Evolutionary conservation across 345 rosid species (phyloP), one percentile per base, ranked within the genome.

Genomic region (Rhodamnia rubescens): DNA sequence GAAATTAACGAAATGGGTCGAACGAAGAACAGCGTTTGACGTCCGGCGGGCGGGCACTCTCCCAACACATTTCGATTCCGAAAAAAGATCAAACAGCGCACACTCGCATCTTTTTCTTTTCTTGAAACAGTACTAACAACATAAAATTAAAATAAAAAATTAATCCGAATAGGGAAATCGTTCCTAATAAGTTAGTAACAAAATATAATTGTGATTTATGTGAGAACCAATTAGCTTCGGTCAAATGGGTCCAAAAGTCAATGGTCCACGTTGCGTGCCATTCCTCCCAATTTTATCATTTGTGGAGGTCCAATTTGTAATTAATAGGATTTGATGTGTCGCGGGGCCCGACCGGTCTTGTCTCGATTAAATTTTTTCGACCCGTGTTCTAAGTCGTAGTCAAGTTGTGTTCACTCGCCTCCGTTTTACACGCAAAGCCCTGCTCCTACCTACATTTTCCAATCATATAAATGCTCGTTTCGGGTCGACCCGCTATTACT

Each of bases 21-120:
- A 15, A 64, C 4, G 8, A 15, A 64, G 2, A 29, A 29, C 15
- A 29, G 2, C 1, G 0, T 8, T 29, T 16, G 11, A 16, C 6
- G 16, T 15, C 0, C 20, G 6, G 3, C 21, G 32, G 0, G 15
- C 0, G 0, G 2, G 14, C 32, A 13, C 2, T 1, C 0, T 3
- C 5, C 14, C 9, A 6, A 59, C 1, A 0, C 18, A 59, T 27
- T 32, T 64, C 1, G 6, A 64, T 32, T 5, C 1, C 5, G 0
- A 32, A 0, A 0, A 29, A 8, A 8, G 8, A 16, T 8, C 74
- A 27, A 27, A 27, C 11, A 5, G 16, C 1, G 16, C 1, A 7
- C 9, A 13, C 29, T n/a, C 1, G 1, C 2, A 0, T 59, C 13
- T 59, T n/a, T n/a, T 21, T 7, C 27, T 27, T 61, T 32, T 1